Conservation (phyloP, 192 early-diverging fungal species). For the Rhizoclosmatium globosum region DNA sequence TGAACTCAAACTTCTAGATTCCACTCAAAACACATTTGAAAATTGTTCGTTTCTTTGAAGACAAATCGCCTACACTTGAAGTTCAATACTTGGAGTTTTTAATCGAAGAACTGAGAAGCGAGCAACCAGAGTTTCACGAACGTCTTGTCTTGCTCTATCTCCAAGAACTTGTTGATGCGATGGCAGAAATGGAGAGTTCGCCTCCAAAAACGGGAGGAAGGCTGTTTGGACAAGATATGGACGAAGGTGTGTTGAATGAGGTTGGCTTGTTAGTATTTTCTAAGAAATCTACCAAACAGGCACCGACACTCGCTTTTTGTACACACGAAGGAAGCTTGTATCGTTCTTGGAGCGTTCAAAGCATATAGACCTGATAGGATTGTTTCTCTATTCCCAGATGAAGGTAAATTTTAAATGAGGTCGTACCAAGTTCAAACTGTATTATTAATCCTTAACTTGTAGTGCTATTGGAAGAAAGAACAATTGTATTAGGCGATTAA, state of each 20-base stretch:
- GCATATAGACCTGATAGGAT: slow-evolving; percentile 80
- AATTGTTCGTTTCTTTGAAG: slow-evolving; percentile 72
- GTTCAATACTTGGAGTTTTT: slow-evolving; percentile 84
- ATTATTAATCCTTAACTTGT: too few species aligned
- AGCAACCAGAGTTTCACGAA: slow-evolving; percentile 79
- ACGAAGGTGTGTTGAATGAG: slow-evolving; percentile 22
- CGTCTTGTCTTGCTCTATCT: slow-evolving; percentile 83
- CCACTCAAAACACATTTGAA: slow-evolving; percentile 32
- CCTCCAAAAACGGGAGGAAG: slow-evolving; percentile 11
- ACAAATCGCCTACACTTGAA: slow-evolving; percentile 69
- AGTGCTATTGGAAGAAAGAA: slow-evolving; percentile 80
- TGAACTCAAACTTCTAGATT: slow-evolving; percentile 32
- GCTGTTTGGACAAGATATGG: slow-evolving; percentile 38
- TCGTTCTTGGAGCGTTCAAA: slow-evolving; percentile 75
- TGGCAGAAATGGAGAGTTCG: background rate
- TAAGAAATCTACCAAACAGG: too few species aligned
- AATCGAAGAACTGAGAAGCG: slow-evolving; percentile 73
- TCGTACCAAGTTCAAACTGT: too few species aligned
- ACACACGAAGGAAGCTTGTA: slow-evolving; percentile 57
- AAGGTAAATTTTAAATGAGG: slow-evolving; percentile 63
- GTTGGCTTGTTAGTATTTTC: slow-evolving; percentile 4
- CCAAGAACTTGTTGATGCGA: slow-evolving; percentile 61
- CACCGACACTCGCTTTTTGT: slow-evolving; percentile 27
- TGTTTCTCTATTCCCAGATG: slow-evolving; percentile 76
- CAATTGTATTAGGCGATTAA: slow-evolving; percentile 81